Base-by-base conservation (phyloP, 495 filamentous ascomycete species). In the Polyplosphaeria fusca region DNA sequence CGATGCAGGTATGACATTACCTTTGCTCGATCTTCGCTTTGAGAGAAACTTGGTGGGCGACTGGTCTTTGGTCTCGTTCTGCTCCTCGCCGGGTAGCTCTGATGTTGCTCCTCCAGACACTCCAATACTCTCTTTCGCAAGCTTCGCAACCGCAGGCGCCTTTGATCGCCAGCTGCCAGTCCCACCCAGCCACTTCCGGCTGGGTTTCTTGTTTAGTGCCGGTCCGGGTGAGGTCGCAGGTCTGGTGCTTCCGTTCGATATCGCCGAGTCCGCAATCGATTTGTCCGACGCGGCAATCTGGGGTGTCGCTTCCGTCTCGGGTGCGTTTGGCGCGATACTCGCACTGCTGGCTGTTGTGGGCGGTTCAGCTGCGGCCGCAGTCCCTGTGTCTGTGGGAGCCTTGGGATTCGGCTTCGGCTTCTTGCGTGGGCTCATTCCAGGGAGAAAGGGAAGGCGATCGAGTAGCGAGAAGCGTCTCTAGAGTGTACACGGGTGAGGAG, bases 21-120 rank as follows among this genome's bases (percentile, higher is more conserved):
- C 66, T 57, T 73, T 73, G 51, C 70, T 66, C 18, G 69, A 67
- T 39, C 59, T 56, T 32, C 70, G 67, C 39, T 68, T 69, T 38
- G 60, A 54, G n/a, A 68, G 24, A 27, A 67, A 59, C 38, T 57
- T 63, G 16, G 52, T 35, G 3, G 66, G 58, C 7, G 63, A 57
- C 28, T 43, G 35, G 16, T 47, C 30, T 16, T 49, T 49, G 32
- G 56, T 25, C 28, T 48, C 44, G 28, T 68, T 54, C 14, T 12
- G 30, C 11, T 47, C 35, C 26, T 71, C 65, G 3, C 35, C 53
- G 13, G 55, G 55, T 14, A 67, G 13, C 43, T 69, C 68, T 11
- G 66, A 53, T 3, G 68, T 69, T 2, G 68, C 58, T 41, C 68
- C 68, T 46, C 65, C 60, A n/a, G 61, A 59, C 19, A 66, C 59